Evolutionary conservation across 371 early-diverging fungal species (phyloP), one percentile per base, ranked within the genome.

Genomic region (Mucor piriformis): DNA sequence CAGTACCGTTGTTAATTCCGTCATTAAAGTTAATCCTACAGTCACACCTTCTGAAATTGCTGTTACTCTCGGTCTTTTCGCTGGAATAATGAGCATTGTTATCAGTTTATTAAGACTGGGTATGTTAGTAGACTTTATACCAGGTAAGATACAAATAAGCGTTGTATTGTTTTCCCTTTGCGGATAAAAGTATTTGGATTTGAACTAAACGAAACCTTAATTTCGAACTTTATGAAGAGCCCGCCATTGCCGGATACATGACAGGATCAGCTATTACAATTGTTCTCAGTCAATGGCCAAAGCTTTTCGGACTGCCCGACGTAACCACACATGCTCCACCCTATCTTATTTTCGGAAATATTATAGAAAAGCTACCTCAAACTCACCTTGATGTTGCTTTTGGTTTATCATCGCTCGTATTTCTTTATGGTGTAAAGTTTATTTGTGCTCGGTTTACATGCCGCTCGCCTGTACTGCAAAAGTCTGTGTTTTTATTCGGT

Each of bases 101-200:
- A 68, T 95, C 29, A 92, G 95, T 12, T 62, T 92, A 7, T 63
- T 93, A 29, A 82, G 91, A 8, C 69, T 94, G 5, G 95, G 95
- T 2, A 76, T 90, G 32, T 54, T 95, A 8, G 88, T 94, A 6
- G 94, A 95, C 64, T 92, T 95, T 63, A 91, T 95, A 46, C 88
- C 95, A 6, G 71, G 58, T 58, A 58, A 21, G 20, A 32, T 32
- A 29, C 16, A n/a, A 49, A 27, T 32, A 11, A 43, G 8, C 29
- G 4, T 29, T 40, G 4, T 18, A 18, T 37, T 37, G 5, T 33
- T 12, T 46, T 25, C 32, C 16, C 0, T 49, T 27, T 32, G 6
- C 7, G 2, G 8, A 37, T 12, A 38, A 16, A 13, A 34, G 25
- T 5, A 15, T 49, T 57, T 49, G 7, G 18, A 57, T 49, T 13